Conservation (phyloP, 2,329 filamentous ascomycete species). For the Diaporthe velutina region DNA sequence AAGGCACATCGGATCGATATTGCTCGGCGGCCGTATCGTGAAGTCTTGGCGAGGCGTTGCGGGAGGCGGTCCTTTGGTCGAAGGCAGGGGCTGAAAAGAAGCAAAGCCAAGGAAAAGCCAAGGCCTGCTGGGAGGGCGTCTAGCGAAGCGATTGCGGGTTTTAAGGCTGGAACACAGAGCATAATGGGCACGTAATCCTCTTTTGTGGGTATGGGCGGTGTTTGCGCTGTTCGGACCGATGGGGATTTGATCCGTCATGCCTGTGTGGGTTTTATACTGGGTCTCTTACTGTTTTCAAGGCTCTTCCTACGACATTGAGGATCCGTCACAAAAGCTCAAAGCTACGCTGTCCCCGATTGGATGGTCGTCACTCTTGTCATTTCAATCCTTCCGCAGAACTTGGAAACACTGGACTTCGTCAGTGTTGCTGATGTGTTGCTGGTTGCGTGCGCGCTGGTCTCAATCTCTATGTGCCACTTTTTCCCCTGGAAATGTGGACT, state of each 20-base stretch:
- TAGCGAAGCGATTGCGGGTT: constrained; percentile 24
- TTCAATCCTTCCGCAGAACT: not conserved
- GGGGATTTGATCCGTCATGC: constrained; percentile 25
- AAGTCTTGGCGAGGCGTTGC: constrained; percentile 18
- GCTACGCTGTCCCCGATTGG: not conserved
- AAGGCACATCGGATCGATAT: constrained; percentile 24
- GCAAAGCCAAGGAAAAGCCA: constrained; percentile 39
- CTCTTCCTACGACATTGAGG: not conserved
- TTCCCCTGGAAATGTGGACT: constrained; percentile 33
- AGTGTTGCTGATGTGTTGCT: constrained; percentile 20
- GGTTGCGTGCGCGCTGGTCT: constrained; percentile 30
- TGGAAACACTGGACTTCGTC: not conserved
- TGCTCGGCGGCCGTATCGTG: not conserved
- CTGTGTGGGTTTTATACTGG: constrained; percentile 27
- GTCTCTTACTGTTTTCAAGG: not conserved
- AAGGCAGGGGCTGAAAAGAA: constrained; percentile 23
- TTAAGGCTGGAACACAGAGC: constrained; percentile 31
- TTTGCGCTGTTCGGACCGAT: constrained; percentile 18
- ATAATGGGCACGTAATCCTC: constrained; percentile 29
- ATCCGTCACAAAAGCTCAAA: not conserved
- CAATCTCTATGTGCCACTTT: constrained; percentile 32
- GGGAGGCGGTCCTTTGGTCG: not conserved
- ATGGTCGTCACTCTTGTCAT: not conserved
- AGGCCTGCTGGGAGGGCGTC: constrained; percentile 11
- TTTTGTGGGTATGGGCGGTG: constrained; percentile 27